A percentile compares a stretch with the other conserved stretches of the same genome.
Evolutionary conservation across 345 rosid genomes (phyloP).

Genomic region (Draba incana): DNA sequence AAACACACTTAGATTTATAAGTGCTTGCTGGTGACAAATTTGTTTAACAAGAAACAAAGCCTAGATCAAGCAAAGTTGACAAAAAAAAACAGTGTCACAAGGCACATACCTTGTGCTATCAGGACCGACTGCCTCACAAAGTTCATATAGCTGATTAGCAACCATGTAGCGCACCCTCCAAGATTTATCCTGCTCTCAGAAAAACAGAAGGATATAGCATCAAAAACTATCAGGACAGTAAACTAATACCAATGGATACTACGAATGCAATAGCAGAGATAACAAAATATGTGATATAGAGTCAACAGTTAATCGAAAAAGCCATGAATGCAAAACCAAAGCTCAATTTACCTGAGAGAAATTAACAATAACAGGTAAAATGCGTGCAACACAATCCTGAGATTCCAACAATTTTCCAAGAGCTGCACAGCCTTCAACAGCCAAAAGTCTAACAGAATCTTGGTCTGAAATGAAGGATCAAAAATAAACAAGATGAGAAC

Average conservation of each 20-base stretch:
- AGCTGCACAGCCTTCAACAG: constrained; percentile 81
- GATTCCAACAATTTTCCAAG: constrained; percentile 79
- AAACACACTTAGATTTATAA: background rate
- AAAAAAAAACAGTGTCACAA: background rate
- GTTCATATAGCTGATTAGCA: constrained; percentile 95
- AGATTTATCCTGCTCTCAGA: constrained; percentile 75
- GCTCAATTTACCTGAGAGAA: constrained; percentile 66
- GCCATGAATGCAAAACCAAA: constrained; percentile 3
- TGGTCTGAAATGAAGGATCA: constrained; percentile 56
- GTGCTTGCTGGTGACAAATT: constrained; percentile 7
- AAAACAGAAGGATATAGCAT: constrained; percentile 1
- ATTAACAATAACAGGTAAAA: constrained; percentile 73
- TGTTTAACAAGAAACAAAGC: constrained; percentile 1
- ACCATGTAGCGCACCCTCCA: constrained; percentile 99
- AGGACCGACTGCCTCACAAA: constrained; percentile 94
- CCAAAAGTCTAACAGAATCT: constrained; percentile 77
- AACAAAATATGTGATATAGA: background rate
- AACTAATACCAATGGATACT: background rate
- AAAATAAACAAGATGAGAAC: background rate
- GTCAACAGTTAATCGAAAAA: background rate
- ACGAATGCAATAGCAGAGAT: background rate
- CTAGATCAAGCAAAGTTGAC: background rate
- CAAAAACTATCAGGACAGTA: constrained; percentile 13
- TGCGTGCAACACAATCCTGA: constrained; percentile 72
- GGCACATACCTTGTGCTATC: constrained; percentile 77